A percentile compares a stretch with the other conserved stretches of the same genome.
Evolutionary conservation across 2,329 filamentous ascomycete genomes (phyloP).

Genomic region (Didymella glomerata): DNA sequence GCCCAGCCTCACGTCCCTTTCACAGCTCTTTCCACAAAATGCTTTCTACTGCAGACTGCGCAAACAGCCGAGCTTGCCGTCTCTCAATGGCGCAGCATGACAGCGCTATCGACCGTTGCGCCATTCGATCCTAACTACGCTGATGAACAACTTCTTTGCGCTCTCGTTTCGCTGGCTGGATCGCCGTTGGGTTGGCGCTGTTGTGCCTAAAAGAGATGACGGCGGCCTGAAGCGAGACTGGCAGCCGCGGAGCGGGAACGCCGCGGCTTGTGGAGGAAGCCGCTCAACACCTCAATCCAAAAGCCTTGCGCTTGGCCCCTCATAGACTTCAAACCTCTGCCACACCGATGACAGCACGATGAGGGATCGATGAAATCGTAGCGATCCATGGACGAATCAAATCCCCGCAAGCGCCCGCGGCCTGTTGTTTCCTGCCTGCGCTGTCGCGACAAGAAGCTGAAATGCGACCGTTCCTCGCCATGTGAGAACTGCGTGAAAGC

Average conservation of each 20-base stretch:
- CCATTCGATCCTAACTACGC: background rate
- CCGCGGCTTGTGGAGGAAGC: background rate
- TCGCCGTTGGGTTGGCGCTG: background rate
- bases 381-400: conserved; percentile 26
- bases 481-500: conserved; percentile 39
- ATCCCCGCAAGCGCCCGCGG: conserved; percentile 31
- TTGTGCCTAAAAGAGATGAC: background rate
- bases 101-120: background rate
- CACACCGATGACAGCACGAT: background rate
- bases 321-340: background rate
- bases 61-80: too few species aligned
- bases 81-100: background rate
- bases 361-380: background rate
- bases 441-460: conserved; percentile 40
- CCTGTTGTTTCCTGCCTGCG: conserved; percentile 38
- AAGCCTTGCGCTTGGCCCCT: background rate
- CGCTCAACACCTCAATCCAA: conserved; percentile 1
- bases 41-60: background rate
- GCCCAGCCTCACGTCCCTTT: background rate
- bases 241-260: background rate
- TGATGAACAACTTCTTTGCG: background rate
- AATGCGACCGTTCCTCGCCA: conserved; percentile 36
- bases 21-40: background rate
- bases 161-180: background rate
- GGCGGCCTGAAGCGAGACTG: background rate